Percentiles rank a stretch among this genome's conserved stretches.
phyloP scores from a whole-genome alignment of 495 filamentous ascomycete species.

The Xylaria sp. region DNA sequence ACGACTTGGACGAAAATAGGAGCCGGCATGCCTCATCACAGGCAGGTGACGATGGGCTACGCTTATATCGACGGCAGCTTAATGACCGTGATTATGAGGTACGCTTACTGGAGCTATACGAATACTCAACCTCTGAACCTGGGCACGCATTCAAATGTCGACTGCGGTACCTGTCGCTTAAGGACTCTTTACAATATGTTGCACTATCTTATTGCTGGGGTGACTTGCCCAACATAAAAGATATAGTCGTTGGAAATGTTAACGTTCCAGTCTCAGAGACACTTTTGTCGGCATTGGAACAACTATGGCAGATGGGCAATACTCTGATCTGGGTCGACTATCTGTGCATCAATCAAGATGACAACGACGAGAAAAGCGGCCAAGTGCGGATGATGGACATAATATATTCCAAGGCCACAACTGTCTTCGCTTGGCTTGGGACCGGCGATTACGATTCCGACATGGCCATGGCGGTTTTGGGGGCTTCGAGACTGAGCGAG shows the following conservation, averaged over 20 bases:
- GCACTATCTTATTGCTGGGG: neutral
- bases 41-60: neutral
- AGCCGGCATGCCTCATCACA: neutral
- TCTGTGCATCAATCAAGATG: neutral
- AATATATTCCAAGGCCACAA: neutral
- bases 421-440: neutral
- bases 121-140: neutral
- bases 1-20: no score
- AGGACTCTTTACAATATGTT: neutral
- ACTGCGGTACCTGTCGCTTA: neutral
- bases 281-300: neutral
- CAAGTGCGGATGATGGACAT: conserved; percentile 2
- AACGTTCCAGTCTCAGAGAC: neutral
- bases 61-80: neutral
- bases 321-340: neutral
- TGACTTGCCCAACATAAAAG: neutral
- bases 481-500: no score
- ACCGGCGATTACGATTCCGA: neutral
- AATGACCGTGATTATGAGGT: neutral
- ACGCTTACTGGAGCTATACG: neutral
- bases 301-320: neutral
- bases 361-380: neutral
- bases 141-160: neutral
- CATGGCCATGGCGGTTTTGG: no score
- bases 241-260: neutral